Base-by-base conservation (phyloP, 768 basidiomycete species). In the Lactarius sanguifluus region DNA sequence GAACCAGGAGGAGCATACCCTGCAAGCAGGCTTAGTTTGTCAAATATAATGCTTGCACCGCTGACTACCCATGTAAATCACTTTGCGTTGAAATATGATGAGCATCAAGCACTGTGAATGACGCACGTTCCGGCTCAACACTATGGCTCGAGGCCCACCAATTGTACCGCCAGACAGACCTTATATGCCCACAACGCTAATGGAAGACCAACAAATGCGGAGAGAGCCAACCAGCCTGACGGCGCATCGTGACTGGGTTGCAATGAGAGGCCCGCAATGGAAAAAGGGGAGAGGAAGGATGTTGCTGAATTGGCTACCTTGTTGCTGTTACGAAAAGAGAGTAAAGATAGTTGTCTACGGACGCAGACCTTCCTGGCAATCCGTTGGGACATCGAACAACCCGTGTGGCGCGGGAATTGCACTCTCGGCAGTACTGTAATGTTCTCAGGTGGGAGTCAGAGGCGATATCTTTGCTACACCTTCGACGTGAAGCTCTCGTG, bases 11-110 rank as follows among this genome's bases (percentile, higher is more conserved):
- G 82, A 0, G 76, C 76, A 43, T 81, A 82, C 0, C 80, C 79
- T 77, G 59, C 20, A 15, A 52, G 13, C 25, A 18, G 40, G 56
- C 54, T 34, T 59, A 47, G 34, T 25, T 62, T n/a, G 32, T 2
- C 36, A 12, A 45, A 55, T 32, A 16, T 25, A 50, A n/a, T 13
- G 36, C 2, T 54, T 28, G 36, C 25, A 9, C 54, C 15, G 6
- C 25, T 7, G 67, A 56, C 34, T 65, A 77, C 77, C 78, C 78
- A 85, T 82, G 72, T 85, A 85, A 25, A 85, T 82, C 45, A 85
- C 77, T 57, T 78, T 78, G 2, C 83, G 77, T 66, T 84, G 83
- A 58, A 84, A 82, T 1, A 82, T 32, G 4, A 82, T 71, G 72
- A 84, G 75, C 76, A 83, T 79, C 3, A 80, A 40, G 69, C 80